Evolutionary conservation across 1,139 yeast species (phyloP).

Genomic region (Geotrichum cucujoidarum): DNA sequence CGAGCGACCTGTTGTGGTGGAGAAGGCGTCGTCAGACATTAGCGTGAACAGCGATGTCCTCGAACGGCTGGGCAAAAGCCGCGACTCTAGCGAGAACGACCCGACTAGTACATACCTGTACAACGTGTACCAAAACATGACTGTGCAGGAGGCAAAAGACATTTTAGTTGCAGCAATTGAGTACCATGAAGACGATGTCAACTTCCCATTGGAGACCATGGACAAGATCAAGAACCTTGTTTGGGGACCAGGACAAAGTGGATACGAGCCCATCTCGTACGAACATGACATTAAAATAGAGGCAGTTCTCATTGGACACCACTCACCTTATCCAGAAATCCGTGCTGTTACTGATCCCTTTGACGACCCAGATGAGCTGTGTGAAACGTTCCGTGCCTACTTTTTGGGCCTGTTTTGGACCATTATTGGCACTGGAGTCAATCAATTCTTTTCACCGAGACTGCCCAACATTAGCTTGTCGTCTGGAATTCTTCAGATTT

Average conservation of each 20-base stretch:
- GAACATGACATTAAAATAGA: constrained; percentile 39
- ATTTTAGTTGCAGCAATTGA: constrained; percentile 41
- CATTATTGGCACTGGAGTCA: constrained; percentile 51
- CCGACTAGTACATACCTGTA: constrained; percentile 35
- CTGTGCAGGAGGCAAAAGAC: constrained; percentile 41
- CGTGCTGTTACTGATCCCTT: constrained; percentile 45
- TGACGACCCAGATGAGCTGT: constrained; percentile 42
- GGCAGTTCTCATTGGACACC: constrained; percentile 42
- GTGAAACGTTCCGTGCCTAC: constrained; percentile 52
- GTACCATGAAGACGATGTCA: constrained; percentile 47
- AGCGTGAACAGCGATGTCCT: constrained; percentile 2
- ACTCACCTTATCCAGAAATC: constrained; percentile 51
- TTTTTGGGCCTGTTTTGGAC: constrained; percentile 52
- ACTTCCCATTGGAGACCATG: constrained; percentile 43
- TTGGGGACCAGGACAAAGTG: constrained; percentile 23
- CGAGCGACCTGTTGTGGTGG: background rate
- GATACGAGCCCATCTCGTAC: constrained; percentile 14
- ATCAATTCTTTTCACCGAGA: constrained; percentile 53
- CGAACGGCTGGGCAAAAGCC: constrained; percentile 8
- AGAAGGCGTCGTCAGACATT: background rate
- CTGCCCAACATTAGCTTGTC: constrained; percentile 45
- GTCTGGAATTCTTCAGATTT: constrained; percentile 49
- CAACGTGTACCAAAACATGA: constrained; percentile 40
- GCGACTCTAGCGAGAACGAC: constrained; percentile 9
- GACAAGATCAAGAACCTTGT: constrained; percentile 31